phyloP scores from a whole-genome alignment of 352 stramenopile species.

The Globisporangium spiculum region DNA sequence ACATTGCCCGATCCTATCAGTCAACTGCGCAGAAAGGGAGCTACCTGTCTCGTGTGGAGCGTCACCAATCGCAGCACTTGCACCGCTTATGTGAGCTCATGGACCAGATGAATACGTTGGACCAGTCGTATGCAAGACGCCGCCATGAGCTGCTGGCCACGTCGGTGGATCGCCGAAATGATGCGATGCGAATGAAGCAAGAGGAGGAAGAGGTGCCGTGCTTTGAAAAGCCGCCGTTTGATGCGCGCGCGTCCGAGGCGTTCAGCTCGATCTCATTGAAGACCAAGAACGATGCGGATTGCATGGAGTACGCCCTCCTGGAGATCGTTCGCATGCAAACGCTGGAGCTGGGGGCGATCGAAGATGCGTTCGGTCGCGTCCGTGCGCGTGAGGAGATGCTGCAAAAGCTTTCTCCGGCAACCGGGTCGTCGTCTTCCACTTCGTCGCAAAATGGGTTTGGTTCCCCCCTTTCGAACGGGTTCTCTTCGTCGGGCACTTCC shows the following conservation, averaged over 20 bases:
- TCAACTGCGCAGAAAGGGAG: slow-evolving; percentile 57
- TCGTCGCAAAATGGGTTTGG: slow-evolving; percentile 14
- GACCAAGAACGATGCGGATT: slow-evolving; percentile 72
- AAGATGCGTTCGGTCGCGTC: slow-evolving; percentile 67
- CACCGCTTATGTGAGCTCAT: slow-evolving; percentile 72
- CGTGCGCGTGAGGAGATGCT: slow-evolving; percentile 48
- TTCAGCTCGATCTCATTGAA: slow-evolving; percentile 70
- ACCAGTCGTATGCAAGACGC: slow-evolving; percentile 42
- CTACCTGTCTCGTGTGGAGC: slow-evolving; percentile 55
- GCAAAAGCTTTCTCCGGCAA: slow-evolving; percentile 15
- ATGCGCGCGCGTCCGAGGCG: slow-evolving; percentile 63
- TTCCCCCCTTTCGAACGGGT: slow-evolving; percentile 5
- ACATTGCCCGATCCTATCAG: slow-evolving; percentile 61
- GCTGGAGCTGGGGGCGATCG: slow-evolving; percentile 67
- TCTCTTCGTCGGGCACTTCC: slow-evolving; percentile 19
- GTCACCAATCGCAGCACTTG: slow-evolving; percentile 63
- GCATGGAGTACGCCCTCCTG: slow-evolving; percentile 77
- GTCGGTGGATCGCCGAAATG: slow-evolving; percentile 27
- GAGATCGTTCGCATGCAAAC: slow-evolving; percentile 83
- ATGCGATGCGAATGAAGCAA: slow-evolving; percentile 29
- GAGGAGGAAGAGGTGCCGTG: slow-evolving; percentile 48
- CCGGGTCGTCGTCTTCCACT: slow-evolving; percentile 12
- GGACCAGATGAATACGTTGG: slow-evolving; percentile 67
- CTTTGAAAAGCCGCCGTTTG: slow-evolving; percentile 67
- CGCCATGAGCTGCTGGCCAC: slow-evolving; percentile 32